Percentiles rank a stretch among this genome's conserved stretches.
phyloP scores from a whole-genome alignment of 169 alveolate species.

The Haemoproteus tartakovskyi region DNA sequence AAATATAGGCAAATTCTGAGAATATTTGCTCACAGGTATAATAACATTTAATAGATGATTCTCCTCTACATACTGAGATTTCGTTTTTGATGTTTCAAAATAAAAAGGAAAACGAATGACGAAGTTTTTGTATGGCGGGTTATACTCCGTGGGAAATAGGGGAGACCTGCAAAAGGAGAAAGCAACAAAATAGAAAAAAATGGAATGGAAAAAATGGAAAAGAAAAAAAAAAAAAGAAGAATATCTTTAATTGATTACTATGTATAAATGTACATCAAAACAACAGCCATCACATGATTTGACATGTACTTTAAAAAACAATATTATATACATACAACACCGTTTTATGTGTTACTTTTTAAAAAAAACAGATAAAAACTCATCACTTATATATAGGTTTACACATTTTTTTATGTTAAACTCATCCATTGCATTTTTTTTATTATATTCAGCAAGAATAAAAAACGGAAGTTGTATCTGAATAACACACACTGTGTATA shows the following conservation, averaged over 20 bases:
- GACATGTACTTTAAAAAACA: no score
- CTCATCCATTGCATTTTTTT: neutral
- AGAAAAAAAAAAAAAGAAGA: no score
- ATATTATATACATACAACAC: neutral
- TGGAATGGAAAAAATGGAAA: no score
- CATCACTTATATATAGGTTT: slow-evolving; percentile 48
- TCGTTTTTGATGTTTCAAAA: slow-evolving; percentile 40
- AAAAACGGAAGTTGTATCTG: slow-evolving; percentile 59
- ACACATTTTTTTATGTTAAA: slow-evolving; percentile 5
- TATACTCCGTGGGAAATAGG: slow-evolving; percentile 31
- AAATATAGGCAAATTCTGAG: slow-evolving; percentile 8
- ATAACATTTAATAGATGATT: slow-evolving; percentile 50
- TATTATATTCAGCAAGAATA: slow-evolving; percentile 15
- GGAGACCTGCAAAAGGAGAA: slow-evolving; percentile 40
- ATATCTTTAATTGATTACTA: no score
- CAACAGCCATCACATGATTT: no score
- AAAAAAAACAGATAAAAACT: slow-evolving; percentile 17
- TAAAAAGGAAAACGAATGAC: slow-evolving; percentile 60
- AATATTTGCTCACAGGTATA: slow-evolving; percentile 42
- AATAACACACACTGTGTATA: slow-evolving; percentile 49
- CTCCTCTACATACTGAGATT: slow-evolving; percentile 39
- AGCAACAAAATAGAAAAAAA: neutral
- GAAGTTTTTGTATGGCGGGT: slow-evolving; percentile 57
- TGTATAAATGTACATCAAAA: no score
- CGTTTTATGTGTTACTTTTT: slow-evolving; percentile 11